Base-by-base conservation (phyloP, 2,329 filamentous ascomycete genomes). In the Neospermospora avenae region DNA sequence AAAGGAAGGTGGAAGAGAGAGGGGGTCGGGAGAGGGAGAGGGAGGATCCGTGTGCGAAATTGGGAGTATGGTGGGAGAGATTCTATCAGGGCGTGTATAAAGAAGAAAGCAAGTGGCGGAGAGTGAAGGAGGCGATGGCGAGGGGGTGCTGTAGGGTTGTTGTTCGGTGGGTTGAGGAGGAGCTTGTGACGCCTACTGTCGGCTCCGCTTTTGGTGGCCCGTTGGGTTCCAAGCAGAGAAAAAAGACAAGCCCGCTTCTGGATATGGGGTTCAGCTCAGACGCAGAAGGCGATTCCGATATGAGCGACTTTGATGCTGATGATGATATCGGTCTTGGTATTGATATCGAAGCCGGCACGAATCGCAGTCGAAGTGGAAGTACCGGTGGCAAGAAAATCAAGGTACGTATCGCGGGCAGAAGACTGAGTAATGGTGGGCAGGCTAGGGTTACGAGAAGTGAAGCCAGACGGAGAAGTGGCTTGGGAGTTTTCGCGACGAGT, bases 101-200 rank as follows among this genome's bases (percentile, higher is more conserved):
- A 8, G 68, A 70, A 58, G 55, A 57, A 8, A 48, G 20, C 4
- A 35, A 42, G 3, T 70, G 69, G 69, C 44, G 57, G 34, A 55
- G 57, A 8, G 56, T 70, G 7, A 63, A 55, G 49, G 35, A 55
- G 7, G 54, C 63, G 3, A 71, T 71, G 69, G 57, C 54, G 0
- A 53, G 61, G n/a, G 68, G 68, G 0, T 66, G 61, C 20, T 69
- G 66, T 25, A 25, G 68, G 10, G 59, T 70, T 53, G 62, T 70
- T 1, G 4, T 67, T 3, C 48, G 61, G n/a, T 69, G 67, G 67
- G 42, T 39, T 18, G 56, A 63, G 35, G 10, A 22, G 20, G 49
- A 25, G 14, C 11, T 31, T 31, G 28, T 3, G 39, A 28, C 42
- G 42, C 41, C 22, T 31, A 42, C 46, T 34, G 13, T 11, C n/a